Evolutionary conservation across 768 basidiomycete genomes (phyloP).

Genomic region (Phylloporus rhodoxanthus): DNA sequence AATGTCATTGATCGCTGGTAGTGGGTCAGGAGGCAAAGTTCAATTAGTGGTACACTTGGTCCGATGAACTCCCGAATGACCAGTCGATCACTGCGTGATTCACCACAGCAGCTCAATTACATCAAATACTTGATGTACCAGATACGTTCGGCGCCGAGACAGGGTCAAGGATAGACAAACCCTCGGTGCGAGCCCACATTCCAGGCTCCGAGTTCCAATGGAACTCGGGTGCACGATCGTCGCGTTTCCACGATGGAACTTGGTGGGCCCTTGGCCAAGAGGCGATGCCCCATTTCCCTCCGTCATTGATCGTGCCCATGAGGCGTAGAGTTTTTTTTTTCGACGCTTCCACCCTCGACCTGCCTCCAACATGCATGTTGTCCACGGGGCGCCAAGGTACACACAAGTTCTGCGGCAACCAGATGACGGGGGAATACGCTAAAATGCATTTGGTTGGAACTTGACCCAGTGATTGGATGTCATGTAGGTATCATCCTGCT

Average conservation of each 20-base stretch:
- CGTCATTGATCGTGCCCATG: background rate
- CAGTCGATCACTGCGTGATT: too few species aligned
- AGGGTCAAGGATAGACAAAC: background rate
- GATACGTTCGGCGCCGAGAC: background rate
- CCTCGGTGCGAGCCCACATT: background rate
- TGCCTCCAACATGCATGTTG: background rate
- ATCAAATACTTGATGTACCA: background rate
- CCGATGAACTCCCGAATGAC: background rate
- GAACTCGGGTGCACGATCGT: background rate
- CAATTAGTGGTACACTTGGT: background rate
- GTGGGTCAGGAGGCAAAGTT: background rate
- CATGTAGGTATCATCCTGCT: background rate
- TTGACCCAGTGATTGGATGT: background rate
- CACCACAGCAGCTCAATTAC: background rate
- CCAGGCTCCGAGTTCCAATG: background rate
- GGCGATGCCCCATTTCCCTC: background rate
- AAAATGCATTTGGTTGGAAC: background rate
- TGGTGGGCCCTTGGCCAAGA: background rate
- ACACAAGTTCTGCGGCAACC: background rate
- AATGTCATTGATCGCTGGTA: too few species aligned
- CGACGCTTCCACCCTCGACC: background rate
- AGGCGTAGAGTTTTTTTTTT: slow-evolving; percentile 5
- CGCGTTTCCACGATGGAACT: background rate
- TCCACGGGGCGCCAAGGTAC: background rate
- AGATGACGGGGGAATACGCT: background rate